These are phyloP conservation scores for Agrocybe chaxingu DNA, from an alignment of 768 basidiomycete species.

Conservation along the genomic window DNA sequence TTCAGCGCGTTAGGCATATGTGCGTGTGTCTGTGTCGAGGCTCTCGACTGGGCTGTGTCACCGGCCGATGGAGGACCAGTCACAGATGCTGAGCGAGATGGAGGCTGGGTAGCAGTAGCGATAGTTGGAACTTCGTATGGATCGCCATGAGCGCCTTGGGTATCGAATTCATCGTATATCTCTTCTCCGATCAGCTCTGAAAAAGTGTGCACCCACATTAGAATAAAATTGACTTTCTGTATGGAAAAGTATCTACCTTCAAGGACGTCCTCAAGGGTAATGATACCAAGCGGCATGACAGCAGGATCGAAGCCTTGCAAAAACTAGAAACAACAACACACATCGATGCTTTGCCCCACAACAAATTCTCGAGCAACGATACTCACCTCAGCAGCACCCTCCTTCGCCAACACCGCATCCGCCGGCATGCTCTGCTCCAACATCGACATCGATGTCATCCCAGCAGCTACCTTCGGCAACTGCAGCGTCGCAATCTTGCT, in stretches of 20 bases:
- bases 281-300: conserved; percentile 85
- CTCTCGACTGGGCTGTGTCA: conserved; percentile 1
- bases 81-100: background rate
- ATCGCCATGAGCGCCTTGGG: conserved; percentile 64
- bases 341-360: background rate
- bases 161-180: conserved; percentile 89
- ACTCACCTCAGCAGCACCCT: conserved; percentile 69
- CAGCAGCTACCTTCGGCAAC: conserved; percentile 36
- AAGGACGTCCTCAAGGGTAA: conserved; percentile 89
- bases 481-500: conserved; percentile 32
- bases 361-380: background rate
- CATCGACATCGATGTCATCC: conserved; percentile 42
- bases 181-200: conserved; percentile 89
- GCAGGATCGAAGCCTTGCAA: conserved; percentile 79
- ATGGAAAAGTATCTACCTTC: conserved; percentile 46
- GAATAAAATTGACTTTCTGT: too few species aligned
- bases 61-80: conserved; percentile 20
- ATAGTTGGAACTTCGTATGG: conserved; percentile 33
- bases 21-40: conserved; percentile 3
- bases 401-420: conserved; percentile 77
- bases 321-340: conserved; percentile 47
- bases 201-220: background rate
- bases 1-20: conserved; percentile 42
- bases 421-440: conserved; percentile 86
- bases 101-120: background rate